phyloP scores from a whole-genome alignment of 2,329 filamentous ascomycete species.

The Metarhizium album region DNA sequence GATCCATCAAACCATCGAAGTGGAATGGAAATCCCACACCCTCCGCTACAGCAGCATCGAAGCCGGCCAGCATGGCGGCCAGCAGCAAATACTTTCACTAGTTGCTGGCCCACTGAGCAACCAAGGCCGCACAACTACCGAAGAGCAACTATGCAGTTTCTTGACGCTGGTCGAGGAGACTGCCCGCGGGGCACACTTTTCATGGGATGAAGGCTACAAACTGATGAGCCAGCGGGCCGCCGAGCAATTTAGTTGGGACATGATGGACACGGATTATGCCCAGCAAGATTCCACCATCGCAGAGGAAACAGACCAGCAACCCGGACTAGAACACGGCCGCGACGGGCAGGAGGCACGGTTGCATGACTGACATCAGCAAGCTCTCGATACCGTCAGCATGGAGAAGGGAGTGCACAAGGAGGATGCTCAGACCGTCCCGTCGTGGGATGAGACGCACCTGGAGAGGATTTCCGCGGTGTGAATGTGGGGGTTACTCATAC shows the following conservation, averaged over 20 bases:
- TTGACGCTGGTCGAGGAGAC: conserved; percentile 19
- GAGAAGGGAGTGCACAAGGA: not conserved
- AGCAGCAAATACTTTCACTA: conserved; percentile 39
- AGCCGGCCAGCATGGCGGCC: conserved; percentile 38
- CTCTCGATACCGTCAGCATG: not conserved
- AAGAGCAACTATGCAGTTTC: conserved; percentile 10
- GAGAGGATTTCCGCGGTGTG: not conserved
- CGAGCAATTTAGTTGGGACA: conserved; percentile 17
- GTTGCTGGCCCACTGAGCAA: conserved; percentile 6
- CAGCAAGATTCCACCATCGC: not conserved
- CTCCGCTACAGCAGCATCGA: conserved; percentile 43
- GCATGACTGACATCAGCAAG: not conserved
- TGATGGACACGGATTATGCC: conserved; percentile 13
- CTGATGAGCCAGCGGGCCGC: conserved; percentile 15
- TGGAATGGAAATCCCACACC: conserved; percentile 31
- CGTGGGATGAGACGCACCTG: not conserved
- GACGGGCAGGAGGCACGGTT: not conserved
- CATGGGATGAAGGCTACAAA: conserved; percentile 23
- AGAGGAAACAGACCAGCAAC: not conserved
- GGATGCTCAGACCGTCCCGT: not conserved
- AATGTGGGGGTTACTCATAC: not conserved
- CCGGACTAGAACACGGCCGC: not conserved
- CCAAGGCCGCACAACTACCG: not conserved
- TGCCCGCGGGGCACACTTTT: conserved; percentile 21
- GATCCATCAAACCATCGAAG: conserved; percentile 34